A percentile compares a stretch with the other conserved stretches of the same genome.
Evolutionary conservation across 805 yeast genomes (phyloP).

Genomic region (Cyberlindnera mississippiensis): DNA sequence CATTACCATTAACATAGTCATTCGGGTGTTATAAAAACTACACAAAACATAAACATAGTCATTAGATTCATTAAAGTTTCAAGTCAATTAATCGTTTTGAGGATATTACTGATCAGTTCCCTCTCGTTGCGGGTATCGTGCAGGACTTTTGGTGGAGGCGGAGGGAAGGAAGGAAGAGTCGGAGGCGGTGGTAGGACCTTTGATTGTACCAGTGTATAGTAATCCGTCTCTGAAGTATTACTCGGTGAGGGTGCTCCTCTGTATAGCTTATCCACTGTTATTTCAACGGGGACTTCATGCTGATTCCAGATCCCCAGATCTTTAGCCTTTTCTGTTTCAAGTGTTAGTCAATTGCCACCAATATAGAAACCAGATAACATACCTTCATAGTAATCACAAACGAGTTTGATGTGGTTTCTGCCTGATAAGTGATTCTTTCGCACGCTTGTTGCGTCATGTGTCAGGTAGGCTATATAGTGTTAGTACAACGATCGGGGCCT

Average conservation of each 20-base stretch:
- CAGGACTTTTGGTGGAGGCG: slow-evolving; percentile 25
- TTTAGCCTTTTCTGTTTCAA: slow-evolving; percentile 26
- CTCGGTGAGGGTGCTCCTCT: slow-evolving; percentile 33
- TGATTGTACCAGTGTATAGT: slow-evolving; percentile 18
- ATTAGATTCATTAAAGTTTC: slow-evolving; percentile 1
- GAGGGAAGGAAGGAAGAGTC: slow-evolving; percentile 19
- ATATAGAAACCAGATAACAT: slow-evolving; percentile 7
- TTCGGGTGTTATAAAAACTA: too few species aligned
- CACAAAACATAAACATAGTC: too few species aligned
- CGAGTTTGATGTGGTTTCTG: slow-evolving; percentile 65
- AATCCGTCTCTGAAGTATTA: slow-evolving; percentile 7
- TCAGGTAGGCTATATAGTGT: slow-evolving; percentile 48
- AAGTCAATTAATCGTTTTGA: slow-evolving; percentile 19
- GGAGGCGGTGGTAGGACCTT: slow-evolving; percentile 27
- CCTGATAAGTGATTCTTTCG: slow-evolving; percentile 77
- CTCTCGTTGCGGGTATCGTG: slow-evolving; percentile 11
- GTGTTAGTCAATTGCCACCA: slow-evolving; percentile 1
- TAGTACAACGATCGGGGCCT: too few species aligned
- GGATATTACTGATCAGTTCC: slow-evolving; percentile 19
- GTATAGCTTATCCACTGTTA: slow-evolving; percentile 18
- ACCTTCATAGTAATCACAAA: slow-evolving; percentile 69
- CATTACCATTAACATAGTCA: too few species aligned
- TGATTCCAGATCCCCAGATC: slow-evolving; percentile 32
- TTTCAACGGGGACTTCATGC: slow-evolving; percentile 23
- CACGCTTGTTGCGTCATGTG: slow-evolving; percentile 87